Base-by-base conservation (phyloP, 257 asterid species). In the Ilex aquifolium region DNA sequence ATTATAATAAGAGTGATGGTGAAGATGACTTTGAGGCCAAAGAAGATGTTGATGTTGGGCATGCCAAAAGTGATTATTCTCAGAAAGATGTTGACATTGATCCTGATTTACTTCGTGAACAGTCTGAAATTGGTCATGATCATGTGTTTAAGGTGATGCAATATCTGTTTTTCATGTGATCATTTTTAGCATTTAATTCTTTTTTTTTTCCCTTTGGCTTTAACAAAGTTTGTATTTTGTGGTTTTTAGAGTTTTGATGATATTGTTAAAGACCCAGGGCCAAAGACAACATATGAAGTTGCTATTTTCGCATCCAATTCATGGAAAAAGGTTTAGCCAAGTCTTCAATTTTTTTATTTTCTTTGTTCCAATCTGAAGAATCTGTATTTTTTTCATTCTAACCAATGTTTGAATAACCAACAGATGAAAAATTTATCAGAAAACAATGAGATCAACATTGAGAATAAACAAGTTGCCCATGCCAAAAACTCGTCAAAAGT, bases 1-100 rank as follows among this genome's bases (percentile, higher is more conserved):
- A 64, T 77, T 87, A 83, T 75, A 86, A 80, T 36, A 73, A 83
- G 72, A 86, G 92, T 70, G 97, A 89, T 61, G 78, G 93, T 78
- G 96, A 89, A 70, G 77, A 78, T 63, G 89, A 77, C 64, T 65
- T 17, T 49, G 87, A 71, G 65, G 61, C 71, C 44, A 74, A 63
- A 66, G 87, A 73, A 73, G 80, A 62, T 44, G 78, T 32, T 72
- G 77, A 62, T 62, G 56, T 52, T 46, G 79, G 69, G 65, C 69
- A 57, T 48, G 77, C 51, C 62, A 73, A 62, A 55, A 69, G 56
- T 74, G 74, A 72, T 54, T 55, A 65, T 53, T 66, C 79, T 57
- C 74, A 73, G 51, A 71, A 67, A 66, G 87, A 79, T 64, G 65
- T 69, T 67, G 80, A 79, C 27, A 72, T 92, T 66, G 86, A 89